A percentile compares a stretch with the other conserved stretches of the same genome.
Evolutionary conservation across 2,329 filamentous ascomycete species (phyloP).

Genomic region (Paraphaeosphaeria sporulosa): DNA sequence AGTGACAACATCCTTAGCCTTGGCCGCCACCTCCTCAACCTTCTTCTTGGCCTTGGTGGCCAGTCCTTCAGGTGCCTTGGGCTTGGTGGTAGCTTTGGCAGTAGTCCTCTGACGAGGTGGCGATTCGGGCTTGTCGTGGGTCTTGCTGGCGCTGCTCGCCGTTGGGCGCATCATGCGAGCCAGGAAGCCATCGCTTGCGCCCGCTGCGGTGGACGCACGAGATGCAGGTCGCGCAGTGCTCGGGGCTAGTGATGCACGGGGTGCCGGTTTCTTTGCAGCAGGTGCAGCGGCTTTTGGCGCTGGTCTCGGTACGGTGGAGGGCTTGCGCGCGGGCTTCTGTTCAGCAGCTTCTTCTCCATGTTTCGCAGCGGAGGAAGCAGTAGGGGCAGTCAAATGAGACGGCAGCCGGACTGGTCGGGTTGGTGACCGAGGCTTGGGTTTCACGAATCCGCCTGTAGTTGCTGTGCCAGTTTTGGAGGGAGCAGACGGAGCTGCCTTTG

Average conservation of each 20-base stretch:
- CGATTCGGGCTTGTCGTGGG: constrained; percentile 64
- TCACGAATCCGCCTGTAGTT: constrained; percentile 44
- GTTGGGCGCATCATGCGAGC: constrained; percentile 86
- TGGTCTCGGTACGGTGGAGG: constrained; percentile 49
- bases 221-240: constrained; percentile 54
- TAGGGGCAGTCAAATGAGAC: constrained; percentile 72
- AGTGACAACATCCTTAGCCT: constrained; percentile 44
- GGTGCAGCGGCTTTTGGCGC: constrained; percentile 38
- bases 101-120: constrained; percentile 45
- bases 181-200: constrained; percentile 74
- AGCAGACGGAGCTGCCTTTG: constrained; percentile 25
- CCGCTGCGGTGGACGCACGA: constrained; percentile 59
- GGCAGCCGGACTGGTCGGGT: constrained; percentile 73
- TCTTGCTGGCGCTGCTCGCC: constrained; percentile 72
- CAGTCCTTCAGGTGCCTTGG: constrained; percentile 34
- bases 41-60: constrained; percentile 48
- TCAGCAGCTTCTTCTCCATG: constrained; percentile 50
- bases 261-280: constrained; percentile 35
- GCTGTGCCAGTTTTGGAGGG: constrained; percentile 30
- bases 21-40: constrained; percentile 42
- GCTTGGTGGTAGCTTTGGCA: constrained; percentile 25
- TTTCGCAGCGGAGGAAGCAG: constrained; percentile 73
- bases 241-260: constrained; percentile 49
- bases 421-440: constrained; percentile 63
- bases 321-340: constrained; percentile 51